Base-by-base conservation (phyloP, 495 filamentous ascomycete genomes). In the Penicillium arizonense region DNA sequence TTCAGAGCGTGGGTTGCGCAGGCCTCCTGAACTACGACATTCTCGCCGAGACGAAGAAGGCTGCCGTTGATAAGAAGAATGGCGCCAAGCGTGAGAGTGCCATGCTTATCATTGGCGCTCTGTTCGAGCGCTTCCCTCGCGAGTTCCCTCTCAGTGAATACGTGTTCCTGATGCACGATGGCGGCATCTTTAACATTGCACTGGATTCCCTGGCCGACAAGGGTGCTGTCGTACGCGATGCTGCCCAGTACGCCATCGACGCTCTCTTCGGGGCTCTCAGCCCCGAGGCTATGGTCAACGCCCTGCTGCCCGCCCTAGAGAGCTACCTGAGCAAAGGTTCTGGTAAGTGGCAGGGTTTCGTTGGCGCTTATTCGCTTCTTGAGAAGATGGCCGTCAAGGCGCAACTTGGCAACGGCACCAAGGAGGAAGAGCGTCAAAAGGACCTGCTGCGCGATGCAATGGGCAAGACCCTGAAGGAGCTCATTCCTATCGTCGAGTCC, bases 271-370 rank as follows among this genome's bases (percentile, higher is more conserved):
- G 74, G 44, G 77, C 84, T 60, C 76, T 99, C 32, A 87, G 82
- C 61, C 75, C 90, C 46, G 93, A 97, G 74, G 83, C 88, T 23
- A 78, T 91, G 57, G 87, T 93, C 51, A 83, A 83, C 47, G 90
- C 85, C 12, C 80, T 97, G 18, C 72, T 96, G 30, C 89, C 91
- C 5, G 79, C 82, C 7, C 70, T 97, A 39, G 73, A 80, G 47
- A 63, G 75, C 34, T 96, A 96, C 66, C 75, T 97, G 12, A 77
- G 80, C 64, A 93, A 89, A 67, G 80, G 81, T 48, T 83, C 87
- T 18, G 91, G 88, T 50, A 98, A 97, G 72, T 97, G 92, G 92
- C 94, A 99, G 70, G 93, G 94, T 14, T 87, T 87, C 28, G 88
- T 96, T 35, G 93, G 89, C 47, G 94, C 90, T 18, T 85, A 87